Conservation (phyloP, 108 stramenopile genomes). For the Pseudonitzschia delicatissima region DNA sequence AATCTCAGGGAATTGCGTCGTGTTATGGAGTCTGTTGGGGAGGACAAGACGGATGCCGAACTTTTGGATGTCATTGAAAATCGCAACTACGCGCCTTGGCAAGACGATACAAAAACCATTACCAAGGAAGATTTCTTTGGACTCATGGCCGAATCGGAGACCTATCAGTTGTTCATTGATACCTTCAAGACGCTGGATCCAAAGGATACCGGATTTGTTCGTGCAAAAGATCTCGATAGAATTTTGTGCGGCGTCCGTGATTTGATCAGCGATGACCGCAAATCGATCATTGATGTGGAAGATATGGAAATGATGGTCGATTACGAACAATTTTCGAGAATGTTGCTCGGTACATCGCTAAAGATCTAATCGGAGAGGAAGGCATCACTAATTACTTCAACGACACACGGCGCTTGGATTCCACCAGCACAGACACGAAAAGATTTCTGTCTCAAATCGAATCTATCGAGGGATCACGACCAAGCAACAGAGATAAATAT, state of each 20-base stretch:
- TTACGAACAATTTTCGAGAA: slow-evolving; percentile 80
- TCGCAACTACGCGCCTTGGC: not conserved
- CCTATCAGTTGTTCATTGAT: slow-evolving; percentile 78
- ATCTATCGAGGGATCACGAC: too few relatives aligned
- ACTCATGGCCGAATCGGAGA: slow-evolving; percentile 87
- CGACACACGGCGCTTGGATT: too few relatives aligned
- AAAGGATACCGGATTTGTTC: slow-evolving; percentile 69
- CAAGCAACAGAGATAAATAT: too few relatives aligned
- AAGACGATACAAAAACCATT: slow-evolving; percentile 32
- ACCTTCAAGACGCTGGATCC: slow-evolving; percentile 72
- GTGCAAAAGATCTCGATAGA: slow-evolving; percentile 66
- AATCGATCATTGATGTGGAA: slow-evolving; percentile 81
- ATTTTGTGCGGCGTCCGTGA: slow-evolving; percentile 79
- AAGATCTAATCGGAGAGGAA: not conserved
- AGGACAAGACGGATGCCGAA: slow-evolving; percentile 46
- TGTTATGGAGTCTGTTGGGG: slow-evolving; percentile 52
- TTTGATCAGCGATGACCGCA: slow-evolving; percentile 80
- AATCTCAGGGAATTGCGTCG: slow-evolving; percentile 61
- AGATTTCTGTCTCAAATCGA: too few relatives aligned
- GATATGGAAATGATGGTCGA: slow-evolving; percentile 85
- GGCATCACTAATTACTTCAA: too few relatives aligned
- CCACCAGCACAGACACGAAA: too few relatives aligned
- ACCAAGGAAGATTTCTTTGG: slow-evolving; percentile 72
- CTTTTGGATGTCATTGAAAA: slow-evolving; percentile 56
- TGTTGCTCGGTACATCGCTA: slow-evolving; percentile 59